Evolutionary conservation across 2,329 filamentous ascomycete genomes (phyloP), one percentile per base, ranked within the genome.

Genomic region (Pseudogymnoascus sp.): DNA sequence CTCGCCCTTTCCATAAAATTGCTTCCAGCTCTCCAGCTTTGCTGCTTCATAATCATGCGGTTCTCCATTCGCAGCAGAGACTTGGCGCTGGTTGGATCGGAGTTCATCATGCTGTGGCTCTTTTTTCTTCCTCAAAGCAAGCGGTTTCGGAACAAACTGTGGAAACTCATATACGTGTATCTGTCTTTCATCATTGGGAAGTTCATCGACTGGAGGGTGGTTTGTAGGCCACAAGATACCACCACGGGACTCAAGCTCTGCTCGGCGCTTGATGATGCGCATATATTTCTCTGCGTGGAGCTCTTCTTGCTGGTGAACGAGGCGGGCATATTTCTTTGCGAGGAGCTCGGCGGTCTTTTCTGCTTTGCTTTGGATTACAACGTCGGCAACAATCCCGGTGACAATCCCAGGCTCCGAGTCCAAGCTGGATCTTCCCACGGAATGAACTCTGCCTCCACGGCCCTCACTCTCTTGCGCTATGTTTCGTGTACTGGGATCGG

Each of bases 1-100:
- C 43, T 30, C 43, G 25, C 25, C 43, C 43, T 50, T 50, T 16
- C n/a, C 43, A 50, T 50, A 50, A 18, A 50, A 50, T 25, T 18
- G 43, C 14, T n/a, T 50, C 43, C 43, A 50, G 25, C 43, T 50
- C 43, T 50, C 43, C 43, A 50, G 11, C 43, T 50, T 50, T 50
- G 43, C 43, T 18, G 43, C 43, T 30, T 50, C 43, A 30, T 50
- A 50, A 30, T 50, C 43, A 50, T 50, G 22, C n/a, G 22, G 9
- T 4, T 4, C 7, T 20, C 43, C 43, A 30, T 50, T 50, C 22
- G 18, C 9, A 12, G 43, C 9, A 12, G 43, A 11, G 43, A 50
- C 30, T 12, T 30, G 22, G 25, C 43, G 25, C 8, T 50, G 22
- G 43, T 50, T 50, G 3, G 43, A 3, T 50, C 25, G 43, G n/a